Evolutionary conservation across 441 rosid species (phyloP).

Genomic region (Arabidopsis lyrata): DNA sequence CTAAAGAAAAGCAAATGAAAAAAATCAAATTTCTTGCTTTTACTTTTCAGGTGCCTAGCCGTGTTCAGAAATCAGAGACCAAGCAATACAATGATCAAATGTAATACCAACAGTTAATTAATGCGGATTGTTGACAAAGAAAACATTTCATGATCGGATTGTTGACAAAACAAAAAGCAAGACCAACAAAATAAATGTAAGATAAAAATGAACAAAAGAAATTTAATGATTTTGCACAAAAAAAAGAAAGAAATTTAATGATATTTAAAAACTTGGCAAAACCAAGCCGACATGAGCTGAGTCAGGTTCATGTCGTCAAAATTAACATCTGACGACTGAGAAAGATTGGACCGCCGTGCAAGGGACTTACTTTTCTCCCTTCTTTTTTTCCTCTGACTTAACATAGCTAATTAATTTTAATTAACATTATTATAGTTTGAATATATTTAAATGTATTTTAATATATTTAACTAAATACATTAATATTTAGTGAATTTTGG

Average conservation of each 20-base stretch:
- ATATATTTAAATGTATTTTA: too few relatives aligned
- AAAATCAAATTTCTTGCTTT: background rate
- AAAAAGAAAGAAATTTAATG: constrained; percentile 9
- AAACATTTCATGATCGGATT: background rate
- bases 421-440: too few relatives aligned
- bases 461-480: too few relatives aligned
- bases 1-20: constrained; percentile 7
- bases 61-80: constrained; percentile 21
- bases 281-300: constrained; percentile 19
- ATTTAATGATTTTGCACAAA: too few relatives aligned
- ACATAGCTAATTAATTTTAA: too few relatives aligned
- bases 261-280: constrained; percentile 18
- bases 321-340: too few relatives aligned
- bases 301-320: background rate
- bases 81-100: background rate
- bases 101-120: background rate
- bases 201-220: background rate
- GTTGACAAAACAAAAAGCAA: background rate
- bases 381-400: too few relatives aligned
- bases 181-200: too few relatives aligned
- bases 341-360: constrained; percentile 18
- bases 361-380: background rate
- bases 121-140: background rate
- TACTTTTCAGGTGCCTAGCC: constrained; percentile 38
- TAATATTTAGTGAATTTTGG: too few relatives aligned